Percentiles rank a stretch among this genome's conserved stretches.
phyloP scores from a whole-genome alignment of 129 eudicot species.

The Sambucus nigra region DNA sequence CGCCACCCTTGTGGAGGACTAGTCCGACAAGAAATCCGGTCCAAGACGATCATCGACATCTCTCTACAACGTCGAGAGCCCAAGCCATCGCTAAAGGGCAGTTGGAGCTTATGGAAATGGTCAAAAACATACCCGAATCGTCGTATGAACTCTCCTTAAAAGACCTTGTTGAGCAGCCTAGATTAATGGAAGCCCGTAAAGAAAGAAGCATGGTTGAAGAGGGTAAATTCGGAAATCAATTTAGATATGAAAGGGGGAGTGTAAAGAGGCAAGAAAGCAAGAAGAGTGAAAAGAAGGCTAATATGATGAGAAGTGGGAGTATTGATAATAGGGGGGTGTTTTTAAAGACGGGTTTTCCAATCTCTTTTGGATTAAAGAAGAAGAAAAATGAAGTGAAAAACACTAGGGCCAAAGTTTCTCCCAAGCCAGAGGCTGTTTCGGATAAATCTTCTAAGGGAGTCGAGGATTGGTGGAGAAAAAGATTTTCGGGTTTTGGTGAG shows the following conservation, averaged over 20 bases:
- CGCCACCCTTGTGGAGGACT: conserved; percentile 58
- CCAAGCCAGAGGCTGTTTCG: conserved; percentile 24
- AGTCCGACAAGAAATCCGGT: conserved; percentile 27
- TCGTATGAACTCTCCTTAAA: conserved; percentile 73
- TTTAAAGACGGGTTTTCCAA: conserved; percentile 45
- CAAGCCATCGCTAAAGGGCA: conserved; percentile 76
- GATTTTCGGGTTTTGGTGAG: conserved; percentile 30
- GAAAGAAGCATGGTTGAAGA: no score
- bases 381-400: conserved; percentile 18
- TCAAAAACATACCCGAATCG: conserved; percentile 77
- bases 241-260: neutral
- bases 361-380: conserved; percentile 38
- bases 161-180: conserved; percentile 57
- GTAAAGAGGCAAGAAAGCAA: no score
- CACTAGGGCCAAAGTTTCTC: conserved; percentile 31
- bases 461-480: conserved; percentile 81
- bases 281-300: conserved; percentile 27
- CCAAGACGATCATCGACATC: conserved; percentile 7
- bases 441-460: conserved; percentile 14
- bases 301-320: conserved; percentile 38
- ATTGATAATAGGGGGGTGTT: conserved; percentile 43
- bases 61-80: conserved; percentile 53
- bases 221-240: neutral
- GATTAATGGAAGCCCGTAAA: conserved; percentile 7
- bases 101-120: conserved; percentile 87